phyloP scores from a whole-genome alignment of 2,329 filamentous ascomycete genomes.

The Aspergillus niger region DNA sequence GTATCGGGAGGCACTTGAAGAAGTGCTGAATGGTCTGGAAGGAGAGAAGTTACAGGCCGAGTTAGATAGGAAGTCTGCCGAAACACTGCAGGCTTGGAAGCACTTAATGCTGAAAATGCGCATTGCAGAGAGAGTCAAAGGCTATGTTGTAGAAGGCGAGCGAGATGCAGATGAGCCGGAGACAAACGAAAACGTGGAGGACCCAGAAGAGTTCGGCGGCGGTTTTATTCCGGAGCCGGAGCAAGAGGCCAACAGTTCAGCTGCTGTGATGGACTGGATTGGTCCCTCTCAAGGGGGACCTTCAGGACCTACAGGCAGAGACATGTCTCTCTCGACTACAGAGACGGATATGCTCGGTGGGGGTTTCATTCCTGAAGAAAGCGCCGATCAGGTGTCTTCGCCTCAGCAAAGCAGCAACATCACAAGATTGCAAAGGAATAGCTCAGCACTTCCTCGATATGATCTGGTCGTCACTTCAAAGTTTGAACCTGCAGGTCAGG shows the following conservation, averaged over 20 bases:
- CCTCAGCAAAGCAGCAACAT: not conserved
- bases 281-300: not conserved
- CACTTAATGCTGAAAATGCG: slow-evolving; percentile 63
- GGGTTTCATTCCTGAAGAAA: slow-evolving; percentile 23
- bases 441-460: slow-evolving; percentile 24
- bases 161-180: slow-evolving; percentile 41
- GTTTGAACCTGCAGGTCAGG: not conserved
- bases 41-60: slow-evolving; percentile 67
- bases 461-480: slow-evolving; percentile 35
- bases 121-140: slow-evolving; percentile 73
- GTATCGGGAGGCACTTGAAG: slow-evolving; percentile 69
- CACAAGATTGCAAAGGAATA: not conserved
- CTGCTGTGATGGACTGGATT: not conserved
- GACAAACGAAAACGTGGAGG: slow-evolving; percentile 34
- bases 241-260: slow-evolving; percentile 15
- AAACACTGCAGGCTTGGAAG: slow-evolving; percentile 60
- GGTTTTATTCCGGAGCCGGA: slow-evolving; percentile 43
- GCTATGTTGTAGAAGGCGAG: slow-evolving; percentile 47
- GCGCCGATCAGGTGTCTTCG: not conserved
- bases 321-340: not conserved
- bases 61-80: slow-evolving; percentile 54
- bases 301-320: not conserved
- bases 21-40: slow-evolving; percentile 67
- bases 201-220: slow-evolving; percentile 33
- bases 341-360: slow-evolving; percentile 19